Percentiles rank a stretch among this genome's conserved stretches.
phyloP scores from a whole-genome alignment of 208 protist species.

The Crithidia mellificae region DNA sequence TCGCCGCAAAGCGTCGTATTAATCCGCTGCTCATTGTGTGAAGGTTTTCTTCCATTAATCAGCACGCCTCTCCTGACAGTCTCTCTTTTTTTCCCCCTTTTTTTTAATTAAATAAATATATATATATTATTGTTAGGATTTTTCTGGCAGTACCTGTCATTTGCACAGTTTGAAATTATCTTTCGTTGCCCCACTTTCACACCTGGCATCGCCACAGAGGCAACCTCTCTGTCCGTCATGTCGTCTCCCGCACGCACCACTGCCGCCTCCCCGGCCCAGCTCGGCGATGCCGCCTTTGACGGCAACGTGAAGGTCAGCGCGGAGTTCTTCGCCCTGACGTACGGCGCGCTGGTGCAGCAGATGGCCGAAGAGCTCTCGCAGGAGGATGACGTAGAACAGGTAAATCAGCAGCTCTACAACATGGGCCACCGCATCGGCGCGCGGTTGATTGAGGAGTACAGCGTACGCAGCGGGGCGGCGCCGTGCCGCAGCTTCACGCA shows the following conservation, averaged over 20 bases:
- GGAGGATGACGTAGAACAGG: conserved; percentile 92
- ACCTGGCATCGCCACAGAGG: no score
- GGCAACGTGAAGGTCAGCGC: conserved; percentile 85
- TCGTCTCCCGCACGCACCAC: conserved; percentile 11
- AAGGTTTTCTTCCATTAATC: no score
- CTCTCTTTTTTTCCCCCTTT: not conserved
- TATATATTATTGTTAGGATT: no score
- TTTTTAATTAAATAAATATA: no score
- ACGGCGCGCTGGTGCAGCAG: conserved; percentile 97
- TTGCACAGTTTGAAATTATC: no score
- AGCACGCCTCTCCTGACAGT: no score
- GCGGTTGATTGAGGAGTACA: conserved; percentile 97
- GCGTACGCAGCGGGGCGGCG: conserved; percentile 82
- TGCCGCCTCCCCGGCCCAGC: conserved; percentile 39
- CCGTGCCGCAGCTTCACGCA: conserved; percentile 93
- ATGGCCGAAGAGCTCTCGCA: conserved; percentile 92
- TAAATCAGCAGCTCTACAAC: conserved; percentile 96
- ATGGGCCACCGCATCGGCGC: conserved; percentile 98
- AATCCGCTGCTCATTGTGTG: no score
- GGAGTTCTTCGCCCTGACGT: conserved; percentile 97
- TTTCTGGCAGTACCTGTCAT: no score
- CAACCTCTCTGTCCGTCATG: no score
- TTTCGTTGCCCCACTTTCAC: no score
- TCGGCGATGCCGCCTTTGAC: conserved; percentile 76
- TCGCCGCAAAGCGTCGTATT: no score